Conservation (phyloP, 2,329 filamentous ascomycete species). For the Aspergillus pseudotamarii region DNA sequence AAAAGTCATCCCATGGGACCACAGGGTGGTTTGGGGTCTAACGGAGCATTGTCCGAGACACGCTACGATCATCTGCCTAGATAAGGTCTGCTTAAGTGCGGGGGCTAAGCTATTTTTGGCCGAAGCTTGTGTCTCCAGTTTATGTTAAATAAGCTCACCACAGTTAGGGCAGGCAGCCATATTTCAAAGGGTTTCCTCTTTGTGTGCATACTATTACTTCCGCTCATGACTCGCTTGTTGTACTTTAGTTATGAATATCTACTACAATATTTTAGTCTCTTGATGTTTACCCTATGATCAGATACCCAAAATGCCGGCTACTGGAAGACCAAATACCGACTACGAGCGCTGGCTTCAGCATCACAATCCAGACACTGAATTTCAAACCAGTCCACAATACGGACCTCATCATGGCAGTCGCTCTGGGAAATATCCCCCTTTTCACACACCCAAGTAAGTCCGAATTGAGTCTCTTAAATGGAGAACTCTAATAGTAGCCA, state of each 20-base stretch:
- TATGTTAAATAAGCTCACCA: neutral
- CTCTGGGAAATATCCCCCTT: neutral
- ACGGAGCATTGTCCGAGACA: neutral
- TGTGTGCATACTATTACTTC: neutral
- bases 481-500: neutral
- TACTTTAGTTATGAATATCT: neutral
- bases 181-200: neutral
- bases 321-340: constrained; percentile 5
- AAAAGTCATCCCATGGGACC: neutral
- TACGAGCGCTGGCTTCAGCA: constrained; percentile 8
- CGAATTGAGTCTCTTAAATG: neutral
- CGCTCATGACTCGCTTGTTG: neutral
- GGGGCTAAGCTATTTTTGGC: neutral
- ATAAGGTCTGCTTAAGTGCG: neutral
- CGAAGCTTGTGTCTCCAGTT: neutral
- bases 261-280: too few relatives aligned
- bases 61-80: neutral
- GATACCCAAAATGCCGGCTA: neutral
- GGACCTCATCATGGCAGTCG: neutral
- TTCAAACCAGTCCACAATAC: neutral
- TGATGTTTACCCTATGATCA: neutral
- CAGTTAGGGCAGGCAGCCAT: neutral
- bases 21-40: neutral
- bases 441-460: neutral
- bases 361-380: constrained; percentile 1